Conservation (phyloP, 768 basidiomycete species). For the Tulasnella sp. region DNA sequence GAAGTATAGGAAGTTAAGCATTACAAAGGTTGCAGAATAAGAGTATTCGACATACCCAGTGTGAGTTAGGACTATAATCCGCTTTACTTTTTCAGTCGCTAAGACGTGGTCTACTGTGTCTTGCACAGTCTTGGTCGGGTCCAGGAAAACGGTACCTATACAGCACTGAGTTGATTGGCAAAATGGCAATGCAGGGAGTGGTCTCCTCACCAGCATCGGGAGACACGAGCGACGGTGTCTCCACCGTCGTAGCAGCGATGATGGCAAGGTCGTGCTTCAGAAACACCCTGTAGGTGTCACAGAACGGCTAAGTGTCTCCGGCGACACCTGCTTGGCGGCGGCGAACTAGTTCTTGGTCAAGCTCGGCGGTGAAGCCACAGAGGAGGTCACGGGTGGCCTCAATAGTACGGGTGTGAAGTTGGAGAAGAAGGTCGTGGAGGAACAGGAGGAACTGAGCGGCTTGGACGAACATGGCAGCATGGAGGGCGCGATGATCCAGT, state of each 20-base stretch:
- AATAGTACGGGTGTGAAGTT: too few relatives aligned
- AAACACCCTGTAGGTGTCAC: constrained; percentile 35
- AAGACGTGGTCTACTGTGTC: constrained; percentile 31
- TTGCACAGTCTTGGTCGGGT: constrained; percentile 30
- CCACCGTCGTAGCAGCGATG: constrained; percentile 34
- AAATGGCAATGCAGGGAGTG: background rate
- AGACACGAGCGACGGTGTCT: constrained; percentile 30
- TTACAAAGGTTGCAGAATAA: background rate
- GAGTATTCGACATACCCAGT: constrained; percentile 27
- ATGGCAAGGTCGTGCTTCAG: constrained; percentile 32
- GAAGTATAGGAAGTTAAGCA: background rate
- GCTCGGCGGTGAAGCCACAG: too few relatives aligned
- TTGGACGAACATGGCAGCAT: too few relatives aligned
- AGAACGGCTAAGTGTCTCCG: too few relatives aligned
- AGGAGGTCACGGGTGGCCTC: too few relatives aligned
- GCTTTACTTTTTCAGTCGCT: constrained; percentile 27
- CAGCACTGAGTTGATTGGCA: constrained; percentile 15
- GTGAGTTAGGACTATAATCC: constrained; percentile 36
- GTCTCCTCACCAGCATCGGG: constrained; percentile 20
- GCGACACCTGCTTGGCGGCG: too few relatives aligned
- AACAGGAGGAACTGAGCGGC: too few relatives aligned
- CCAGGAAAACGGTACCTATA: constrained; percentile 30
- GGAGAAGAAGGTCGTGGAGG: too few relatives aligned
- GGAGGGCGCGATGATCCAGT: too few relatives aligned
- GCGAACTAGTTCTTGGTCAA: too few relatives aligned